Base-by-base conservation (phyloP, 1,284 basidiomycete species). In the Waitea zeae region DNA sequence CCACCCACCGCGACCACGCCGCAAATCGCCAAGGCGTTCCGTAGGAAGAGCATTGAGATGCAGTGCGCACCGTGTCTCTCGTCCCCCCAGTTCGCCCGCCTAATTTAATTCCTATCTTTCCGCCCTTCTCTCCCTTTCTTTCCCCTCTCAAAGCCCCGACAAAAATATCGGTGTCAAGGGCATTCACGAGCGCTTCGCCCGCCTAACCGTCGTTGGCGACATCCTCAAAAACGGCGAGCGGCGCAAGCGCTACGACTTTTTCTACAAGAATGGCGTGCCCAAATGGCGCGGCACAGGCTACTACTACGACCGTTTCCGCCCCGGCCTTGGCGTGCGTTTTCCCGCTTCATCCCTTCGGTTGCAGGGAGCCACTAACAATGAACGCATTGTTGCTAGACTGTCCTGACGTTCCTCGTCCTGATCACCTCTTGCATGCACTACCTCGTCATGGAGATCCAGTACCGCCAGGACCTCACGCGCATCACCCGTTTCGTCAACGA, bases 271-370 rank as follows among this genome's bases (percentile, higher is more conserved):
- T 41, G 86, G 86, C 24, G 86, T 90, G 3, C 86, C 86, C 0
- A 80, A 67, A 49, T 90, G 86, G 86, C 65, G 84, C 46, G 86
- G 79, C 12, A 84, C 76, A 17, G 75, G 73, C 31, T 93, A 95
- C 54, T 93, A 92, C 54, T 95, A 95, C 55, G 73, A 82, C 22
- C 76, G 90, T 39, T 96, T 82, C 65, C 70, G 90, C 30, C 90
- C 90, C 14, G 87, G 89, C 29, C 65, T 96, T 42, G 70, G 72
- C 40, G 79, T 81, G 46, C 41, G 74, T 49, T 12, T 18, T 30
- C 26, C 33, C 12, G 22, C 24, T n/a, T n/a, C n/a, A n/a, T n/a
- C n/a, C n/a, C 29, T 15, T 15, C 28, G 26, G 26, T 35, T 28
- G 42, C 37, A 29, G 24, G n/a, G 20, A 36, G 30, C 33, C 22